Conservation (phyloP, 78 protist species). For the Dictyostelium purpureum region DNA sequence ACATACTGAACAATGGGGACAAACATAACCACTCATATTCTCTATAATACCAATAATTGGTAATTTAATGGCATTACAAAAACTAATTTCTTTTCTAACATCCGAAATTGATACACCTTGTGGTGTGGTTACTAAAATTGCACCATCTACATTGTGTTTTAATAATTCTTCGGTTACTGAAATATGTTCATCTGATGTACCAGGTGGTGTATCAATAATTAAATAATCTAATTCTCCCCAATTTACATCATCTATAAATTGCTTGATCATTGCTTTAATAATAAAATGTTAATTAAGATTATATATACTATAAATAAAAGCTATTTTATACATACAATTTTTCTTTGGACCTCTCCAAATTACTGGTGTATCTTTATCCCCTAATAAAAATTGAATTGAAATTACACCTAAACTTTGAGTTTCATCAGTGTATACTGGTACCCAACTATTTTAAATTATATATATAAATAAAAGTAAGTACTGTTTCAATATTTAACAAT, state of each 20-base stretch:
- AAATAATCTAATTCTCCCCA: conserved; percentile 93
- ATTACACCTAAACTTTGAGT: conserved; percentile 92
- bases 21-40: conserved; percentile 99
- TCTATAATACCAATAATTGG: conserved; percentile 98
- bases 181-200: conserved; percentile 95
- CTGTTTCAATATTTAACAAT: neutral
- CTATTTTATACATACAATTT: conserved; percentile 36
- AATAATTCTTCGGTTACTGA: conserved; percentile 79
- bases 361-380: conserved; percentile 88
- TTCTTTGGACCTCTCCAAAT: conserved; percentile 98
- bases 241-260: conserved; percentile 87
- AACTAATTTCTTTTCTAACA: conserved; percentile 95
- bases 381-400: conserved; percentile 96
- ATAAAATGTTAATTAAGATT: neutral
- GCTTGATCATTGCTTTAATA: conserved; percentile 84
- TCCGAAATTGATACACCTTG: conserved; percentile 91
- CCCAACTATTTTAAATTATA: conserved; percentile 89
- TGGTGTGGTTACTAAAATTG: conserved; percentile 94
- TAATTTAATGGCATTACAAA: conserved; percentile 91
- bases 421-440: conserved; percentile 85
- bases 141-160: conserved; percentile 83
- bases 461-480: neutral
- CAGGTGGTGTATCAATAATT: conserved; percentile 97
- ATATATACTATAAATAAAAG: neutral
- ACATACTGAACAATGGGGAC: conserved; percentile 94